Evolutionary conservation across 306 rosid genomes (phyloP).

Genomic region (Medicago truncatula): DNA sequence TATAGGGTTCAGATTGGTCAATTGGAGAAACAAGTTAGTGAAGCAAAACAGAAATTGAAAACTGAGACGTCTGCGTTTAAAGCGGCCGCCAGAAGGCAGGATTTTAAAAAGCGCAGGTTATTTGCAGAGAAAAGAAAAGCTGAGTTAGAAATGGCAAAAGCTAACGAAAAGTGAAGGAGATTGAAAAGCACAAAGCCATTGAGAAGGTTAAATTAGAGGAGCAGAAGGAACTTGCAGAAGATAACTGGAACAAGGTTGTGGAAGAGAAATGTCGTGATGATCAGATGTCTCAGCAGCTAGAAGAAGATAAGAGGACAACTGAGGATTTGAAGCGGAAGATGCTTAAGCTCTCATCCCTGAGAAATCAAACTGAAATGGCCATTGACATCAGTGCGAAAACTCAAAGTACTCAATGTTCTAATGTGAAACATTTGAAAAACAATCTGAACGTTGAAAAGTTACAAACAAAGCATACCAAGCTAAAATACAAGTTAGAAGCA

Average conservation of each 20-base stretch:
- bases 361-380: conserved; percentile 52
- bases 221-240: conserved; percentile 60
- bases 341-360: conserved; percentile 49
- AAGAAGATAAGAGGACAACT: conserved; percentile 52
- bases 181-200: conserved; percentile 54
- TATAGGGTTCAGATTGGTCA: conserved; percentile 51
- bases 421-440: conserved; percentile 66
- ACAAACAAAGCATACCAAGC: conserved; percentile 58
- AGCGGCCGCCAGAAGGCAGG: conserved; percentile 57
- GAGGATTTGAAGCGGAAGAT: conserved; percentile 60
- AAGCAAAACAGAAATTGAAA: conserved; percentile 55
- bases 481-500: conserved; percentile 67
- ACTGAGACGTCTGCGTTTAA: conserved; percentile 50
- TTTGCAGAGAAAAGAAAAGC: conserved; percentile 60
- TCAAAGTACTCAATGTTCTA: conserved; percentile 45
- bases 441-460: conserved; percentile 68
- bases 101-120: conserved; percentile 58
- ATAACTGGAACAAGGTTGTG: conserved; percentile 59
- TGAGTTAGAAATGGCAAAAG: conserved; percentile 51
- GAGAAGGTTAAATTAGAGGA: conserved; percentile 50
- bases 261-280: conserved; percentile 64
- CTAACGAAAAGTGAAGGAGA: conserved; percentile 56
- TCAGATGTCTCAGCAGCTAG: conserved; percentile 62
- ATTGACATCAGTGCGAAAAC: conserved; percentile 41
- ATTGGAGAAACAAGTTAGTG: conserved; percentile 62